Evolutionary conservation across 768 basidiomycete species (phyloP), one percentile per base, ranked within the genome.

Genomic region (Amanita molliuscula): DNA sequence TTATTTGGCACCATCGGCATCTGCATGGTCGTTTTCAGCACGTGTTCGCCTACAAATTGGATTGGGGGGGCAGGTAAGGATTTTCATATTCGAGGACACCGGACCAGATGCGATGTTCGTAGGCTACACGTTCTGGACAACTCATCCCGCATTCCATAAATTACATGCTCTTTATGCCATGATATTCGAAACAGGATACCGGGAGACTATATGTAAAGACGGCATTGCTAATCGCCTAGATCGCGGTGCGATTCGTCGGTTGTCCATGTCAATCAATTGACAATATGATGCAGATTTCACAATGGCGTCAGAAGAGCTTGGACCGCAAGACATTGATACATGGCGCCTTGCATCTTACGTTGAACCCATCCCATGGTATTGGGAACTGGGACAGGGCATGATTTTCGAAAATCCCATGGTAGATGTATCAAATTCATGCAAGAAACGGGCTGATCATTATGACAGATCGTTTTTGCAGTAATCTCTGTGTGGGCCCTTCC

Each of bases 101-200:
- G 25, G 46, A 16, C 4, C 4, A 23, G 35, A 25, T 44, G 37
- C n/a, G 10, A 41, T 18, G 26, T 8, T 20, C 9, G 2, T 40
- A 72, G 73, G 67, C 1, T 76, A 67, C 53, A 58, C 68, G 2
- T 72, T 70, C 49, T 71, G 66, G 65, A 65, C 68, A 1, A 59
- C 59, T 3, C 67, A 72, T 51, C 5, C 18, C 0, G 53, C 62
- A 47, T 77, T 68, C 51, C 59, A 66, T 47, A 62, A 65, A n/a
- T 62, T 75, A 44, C 61, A 65, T 23, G 49, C 62, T 10, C 62
- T 75, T 10, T 70, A 70, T 51, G 57, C 59, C 1, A 62, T 71
- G n/a, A 57, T 69, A 0, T 76, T 74, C 44, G 63, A 64, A 28
- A 48, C 53, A 0, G 53, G 60, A 10, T 69, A 68, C 51, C 62